A percentile compares a stretch with the other conserved stretches of the same genome.
Conservation (phyloP, 192 early-diverging fungal genomes). For the Obelidium mucronatum region DNA sequence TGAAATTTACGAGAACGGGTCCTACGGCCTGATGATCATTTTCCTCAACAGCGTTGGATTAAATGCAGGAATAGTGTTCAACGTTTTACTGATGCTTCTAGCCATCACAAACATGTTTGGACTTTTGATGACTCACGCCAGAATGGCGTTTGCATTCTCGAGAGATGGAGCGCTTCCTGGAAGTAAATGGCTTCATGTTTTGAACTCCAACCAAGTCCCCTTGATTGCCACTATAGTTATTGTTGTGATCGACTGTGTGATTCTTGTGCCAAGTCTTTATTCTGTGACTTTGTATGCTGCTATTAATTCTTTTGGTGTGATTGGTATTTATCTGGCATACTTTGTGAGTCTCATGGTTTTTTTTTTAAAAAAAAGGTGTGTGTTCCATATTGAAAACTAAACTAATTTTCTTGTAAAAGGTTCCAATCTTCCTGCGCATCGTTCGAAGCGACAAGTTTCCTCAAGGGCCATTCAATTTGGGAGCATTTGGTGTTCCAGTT, state of each 20-base stretch:
- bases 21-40: constrained; percentile 33
- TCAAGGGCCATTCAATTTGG: constrained; percentile 25
- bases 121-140: constrained; percentile 26
- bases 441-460: constrained; percentile 13
- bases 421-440: constrained; percentile 20
- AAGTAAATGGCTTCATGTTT: constrained; percentile 23
- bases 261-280: constrained; percentile 32
- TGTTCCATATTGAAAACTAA: too few relatives aligned
- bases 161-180: constrained; percentile 35
- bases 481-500: constrained; percentile 19
- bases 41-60: constrained; percentile 24
- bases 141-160: constrained; percentile 36
- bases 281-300: constrained; percentile 19
- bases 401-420: too few relatives aligned
- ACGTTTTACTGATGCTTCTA: constrained; percentile 26
- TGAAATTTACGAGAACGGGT: constrained; percentile 7
- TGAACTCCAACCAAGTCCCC: constrained; percentile 22
- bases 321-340: constrained; percentile 38
- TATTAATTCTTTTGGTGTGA: constrained; percentile 39
- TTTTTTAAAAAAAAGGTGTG: too few relatives aligned
- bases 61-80: constrained; percentile 22
- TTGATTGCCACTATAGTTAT: constrained; percentile 17
- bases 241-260: constrained; percentile 17
- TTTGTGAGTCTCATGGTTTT: too few relatives aligned
- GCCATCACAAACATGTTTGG: constrained; percentile 38